phyloP scores from a whole-genome alignment of 1,139 yeast genomes.

The Arxiozyma slooffiae region DNA sequence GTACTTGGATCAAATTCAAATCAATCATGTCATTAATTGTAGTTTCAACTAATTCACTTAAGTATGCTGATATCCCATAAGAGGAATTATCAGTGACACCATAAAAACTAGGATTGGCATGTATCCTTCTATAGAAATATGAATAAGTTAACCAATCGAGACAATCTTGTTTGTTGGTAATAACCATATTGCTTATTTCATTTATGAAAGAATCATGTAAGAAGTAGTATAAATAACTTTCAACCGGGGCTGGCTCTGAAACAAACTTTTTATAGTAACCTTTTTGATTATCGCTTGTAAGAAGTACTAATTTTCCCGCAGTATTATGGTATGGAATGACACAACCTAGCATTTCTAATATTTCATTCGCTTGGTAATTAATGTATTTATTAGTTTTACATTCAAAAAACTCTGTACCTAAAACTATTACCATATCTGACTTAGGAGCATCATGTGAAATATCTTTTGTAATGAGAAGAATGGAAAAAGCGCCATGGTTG shows the following conservation, averaged over 20 bases:
- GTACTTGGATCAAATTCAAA: constrained; percentile 53
- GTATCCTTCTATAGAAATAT: constrained; percentile 69
- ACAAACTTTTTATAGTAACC: constrained; percentile 65
- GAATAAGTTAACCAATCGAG: constrained; percentile 86
- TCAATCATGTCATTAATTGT: constrained; percentile 55
- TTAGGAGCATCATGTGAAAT: constrained; percentile 43
- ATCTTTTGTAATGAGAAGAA: constrained; percentile 52
- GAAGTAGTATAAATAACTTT: constrained; percentile 54
- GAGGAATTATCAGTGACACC: constrained; percentile 59
- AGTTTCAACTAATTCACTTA: constrained; percentile 77
- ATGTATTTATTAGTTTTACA: constrained; percentile 62
- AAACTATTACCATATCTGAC: constrained; percentile 47
- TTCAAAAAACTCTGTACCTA: constrained; percentile 67
- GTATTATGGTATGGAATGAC: constrained; percentile 33
- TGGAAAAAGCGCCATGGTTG: constrained; percentile 39
- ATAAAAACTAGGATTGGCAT: constrained; percentile 79
- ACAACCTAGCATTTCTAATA: constrained; percentile 68
- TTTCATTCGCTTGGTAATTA: constrained; percentile 56
- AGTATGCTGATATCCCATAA: constrained; percentile 63
- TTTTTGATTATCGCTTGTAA: constrained; percentile 47
- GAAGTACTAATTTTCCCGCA: constrained; percentile 40
- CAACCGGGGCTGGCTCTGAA: constrained; percentile 70
- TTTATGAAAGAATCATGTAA: constrained; percentile 60
- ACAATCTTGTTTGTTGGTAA: constrained; percentile 70
- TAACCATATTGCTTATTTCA: constrained; percentile 60